phyloP scores from a whole-genome alignment of 2,329 filamentous ascomycete genomes.

The Talaromyces albobiverticillius region DNA sequence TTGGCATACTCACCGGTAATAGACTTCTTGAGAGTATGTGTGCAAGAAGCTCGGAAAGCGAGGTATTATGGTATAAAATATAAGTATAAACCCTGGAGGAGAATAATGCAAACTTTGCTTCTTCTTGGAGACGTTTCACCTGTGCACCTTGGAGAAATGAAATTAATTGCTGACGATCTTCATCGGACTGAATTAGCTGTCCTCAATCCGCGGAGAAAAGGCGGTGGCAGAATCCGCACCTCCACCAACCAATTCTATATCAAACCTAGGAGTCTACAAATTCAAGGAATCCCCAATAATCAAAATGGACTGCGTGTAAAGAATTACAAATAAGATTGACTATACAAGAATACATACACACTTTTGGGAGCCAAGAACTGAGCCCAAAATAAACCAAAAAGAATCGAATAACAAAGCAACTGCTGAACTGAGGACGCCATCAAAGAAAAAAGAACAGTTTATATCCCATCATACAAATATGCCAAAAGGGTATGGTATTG shows the following conservation, averaged over 20 bases:
- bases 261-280: not conserved
- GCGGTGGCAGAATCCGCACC: constrained; percentile 24
- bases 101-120: not conserved
- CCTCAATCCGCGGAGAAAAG: constrained; percentile 21
- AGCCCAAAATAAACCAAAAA: not conserved
- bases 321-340: not conserved
- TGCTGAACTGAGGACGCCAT: constrained; percentile 8
- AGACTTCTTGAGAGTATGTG: not conserved
- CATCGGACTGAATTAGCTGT: constrained; percentile 21
- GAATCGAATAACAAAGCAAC: not conserved
- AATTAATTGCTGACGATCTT: not conserved
- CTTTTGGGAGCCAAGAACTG: not conserved
- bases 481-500: constrained; percentile 4
- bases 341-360: not conserved
- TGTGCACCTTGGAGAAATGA: not conserved
- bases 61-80: not conserved
- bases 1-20: not conserved
- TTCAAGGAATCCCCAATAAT: not conserved
- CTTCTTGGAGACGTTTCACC: not conserved
- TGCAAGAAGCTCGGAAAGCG: not conserved
- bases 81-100: not conserved
- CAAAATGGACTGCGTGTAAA: too few relatives aligned
- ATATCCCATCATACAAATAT: constrained; percentile 7
- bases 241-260: not conserved
- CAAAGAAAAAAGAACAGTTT: not conserved